Base-by-base conservation (phyloP, 108 stramenopile genomes). In the Bacterosira constricta region DNA sequence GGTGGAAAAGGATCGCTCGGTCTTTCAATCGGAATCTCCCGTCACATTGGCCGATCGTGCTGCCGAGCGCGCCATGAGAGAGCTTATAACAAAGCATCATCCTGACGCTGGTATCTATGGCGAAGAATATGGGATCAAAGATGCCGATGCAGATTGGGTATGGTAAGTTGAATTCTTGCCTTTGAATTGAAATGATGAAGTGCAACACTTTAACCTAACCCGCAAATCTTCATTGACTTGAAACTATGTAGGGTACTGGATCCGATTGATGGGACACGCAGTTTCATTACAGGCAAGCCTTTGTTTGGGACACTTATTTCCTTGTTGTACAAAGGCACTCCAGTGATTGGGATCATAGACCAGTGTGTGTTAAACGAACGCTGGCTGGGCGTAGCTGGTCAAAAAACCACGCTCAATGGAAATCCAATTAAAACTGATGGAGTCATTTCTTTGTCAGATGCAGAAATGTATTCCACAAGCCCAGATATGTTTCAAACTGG, bases 21-120 rank as follows among this genome's bases (percentile, higher is more conserved):
- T 73, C 15, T 73, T 63, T 51, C 71, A 73, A 55, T 73, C 71
- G 62, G 61, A 61, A n/a, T 75, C 73, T 9, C 73, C 73, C 29
- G 73, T 75, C 29, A 75, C 73, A 35, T 46, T 75, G 31, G 77
- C 77, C 25, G 72, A 73, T 56, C 72, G 77, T 25, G 77, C 66
- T 17, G 72, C 77, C 12, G 77, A 79, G 38, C 55, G 58, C 17
- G 75, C 63, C 36, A 76, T 76, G 75, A 49, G 75, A 39, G 67
- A 49, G 13, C 3, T 76, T 30, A 69, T 76, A 25, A 57, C 23
- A 11, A 50, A 36, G 34, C 21, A 26, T 12, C 72, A 51, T 55
- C 77, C 77, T 3, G 30, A 46, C n/a, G 66, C 68, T 51, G 66
- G 56, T 1, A 37, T 74, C 5, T 35, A 68, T 41, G 77, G 77